A percentile compares a stretch with the other conserved stretches of the same genome.
Conservation (phyloP, 2,329 filamentous ascomycete species). For the Zopfia rhizophila region DNA sequence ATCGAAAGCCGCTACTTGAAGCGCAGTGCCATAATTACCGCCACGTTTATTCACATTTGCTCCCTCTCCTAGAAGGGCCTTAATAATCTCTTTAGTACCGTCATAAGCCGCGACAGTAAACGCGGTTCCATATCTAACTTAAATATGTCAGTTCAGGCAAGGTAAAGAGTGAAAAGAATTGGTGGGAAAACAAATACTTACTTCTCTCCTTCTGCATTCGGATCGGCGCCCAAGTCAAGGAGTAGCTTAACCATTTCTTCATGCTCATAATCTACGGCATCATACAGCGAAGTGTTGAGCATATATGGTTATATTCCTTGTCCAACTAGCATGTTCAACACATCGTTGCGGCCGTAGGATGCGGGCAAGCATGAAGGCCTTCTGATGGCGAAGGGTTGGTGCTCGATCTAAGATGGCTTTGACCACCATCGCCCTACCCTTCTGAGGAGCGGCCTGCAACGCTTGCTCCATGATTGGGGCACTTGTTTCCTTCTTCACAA, state of each 20-base stretch:
- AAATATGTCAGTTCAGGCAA: too few relatives aligned
- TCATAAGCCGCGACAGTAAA: conserved; percentile 33
- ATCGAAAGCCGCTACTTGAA: conserved; percentile 31
- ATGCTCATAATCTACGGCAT: conserved; percentile 32
- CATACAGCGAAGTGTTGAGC: conserved; percentile 29
- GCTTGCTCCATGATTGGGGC: conserved; percentile 31
- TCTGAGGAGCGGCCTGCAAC: conserved; percentile 30
- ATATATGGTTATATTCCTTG: conserved; percentile 23
- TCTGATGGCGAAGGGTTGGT: conserved; percentile 25
- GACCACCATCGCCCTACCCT: conserved; percentile 27
- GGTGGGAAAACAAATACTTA: conserved; percentile 11
- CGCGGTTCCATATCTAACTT: conserved; percentile 31
- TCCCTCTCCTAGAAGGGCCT: conserved; percentile 26
- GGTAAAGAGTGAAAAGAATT: too few relatives aligned
- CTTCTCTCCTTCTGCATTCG: conserved; percentile 31
- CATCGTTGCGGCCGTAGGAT: conserved; percentile 27
- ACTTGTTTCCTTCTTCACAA: conserved; percentile 28
- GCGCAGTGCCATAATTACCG: conserved; percentile 32
- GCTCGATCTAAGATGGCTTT: conserved; percentile 27
- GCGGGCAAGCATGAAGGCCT: conserved; percentile 33
- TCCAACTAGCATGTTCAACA: conserved; percentile 24
- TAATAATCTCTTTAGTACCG: conserved; percentile 30
- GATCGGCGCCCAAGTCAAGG: conserved; percentile 28
- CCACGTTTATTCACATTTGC: conserved; percentile 35
- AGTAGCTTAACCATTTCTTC: conserved; percentile 32